phyloP scores from a whole-genome alignment of 2,329 filamentous ascomycete species.

The Diplodia sapinea region DNA sequence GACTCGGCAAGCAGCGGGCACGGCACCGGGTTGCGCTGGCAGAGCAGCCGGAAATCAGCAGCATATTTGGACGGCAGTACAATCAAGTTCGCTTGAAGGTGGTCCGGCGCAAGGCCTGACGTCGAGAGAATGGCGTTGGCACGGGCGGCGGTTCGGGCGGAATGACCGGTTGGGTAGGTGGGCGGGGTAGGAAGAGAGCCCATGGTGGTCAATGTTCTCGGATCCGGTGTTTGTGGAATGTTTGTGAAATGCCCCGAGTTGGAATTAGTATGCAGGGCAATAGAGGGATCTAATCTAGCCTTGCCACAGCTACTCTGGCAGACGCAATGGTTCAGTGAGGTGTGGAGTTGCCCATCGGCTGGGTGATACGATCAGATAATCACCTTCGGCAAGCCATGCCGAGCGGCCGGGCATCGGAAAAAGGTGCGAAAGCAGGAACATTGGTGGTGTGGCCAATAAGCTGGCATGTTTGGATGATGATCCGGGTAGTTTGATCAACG shows the following conservation, averaged over 20 bases:
- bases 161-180: constrained; percentile 39
- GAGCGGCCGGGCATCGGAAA: neutral
- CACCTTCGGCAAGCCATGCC: constrained; percentile 21
- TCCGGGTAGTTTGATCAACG: constrained; percentile 2
- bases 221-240: neutral
- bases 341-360: constrained; percentile 14
- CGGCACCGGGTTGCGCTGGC: constrained; percentile 66
- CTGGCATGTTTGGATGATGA: neutral
- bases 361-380: constrained; percentile 18
- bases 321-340: neutral
- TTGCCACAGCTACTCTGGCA: neutral
- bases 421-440: neutral
- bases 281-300: neutral
- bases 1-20: constrained; percentile 66
- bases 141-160: constrained; percentile 55
- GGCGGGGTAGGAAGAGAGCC: constrained; percentile 4
- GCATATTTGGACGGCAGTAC: constrained; percentile 64
- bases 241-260: neutral
- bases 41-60: constrained; percentile 63
- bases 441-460: neutral
- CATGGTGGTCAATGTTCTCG: neutral
- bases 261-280: neutral
- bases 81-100: constrained; percentile 68
- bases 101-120: constrained; percentile 60
- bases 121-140: constrained; percentile 59